Conservation (phyloP, 257 asterid genomes). For the Solanum chaucha region DNA sequence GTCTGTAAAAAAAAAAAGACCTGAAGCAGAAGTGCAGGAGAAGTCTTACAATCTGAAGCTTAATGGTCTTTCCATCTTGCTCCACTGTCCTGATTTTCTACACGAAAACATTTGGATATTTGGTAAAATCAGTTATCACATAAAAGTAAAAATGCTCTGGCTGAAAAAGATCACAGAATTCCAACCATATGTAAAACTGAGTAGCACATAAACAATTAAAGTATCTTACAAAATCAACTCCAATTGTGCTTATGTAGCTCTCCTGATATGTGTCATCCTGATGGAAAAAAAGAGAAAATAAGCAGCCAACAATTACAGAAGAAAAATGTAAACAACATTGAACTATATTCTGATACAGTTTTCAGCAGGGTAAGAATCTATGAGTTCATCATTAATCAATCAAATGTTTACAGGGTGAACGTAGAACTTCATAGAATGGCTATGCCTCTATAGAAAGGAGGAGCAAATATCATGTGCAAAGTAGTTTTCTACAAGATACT, state of each 20-base stretch:
- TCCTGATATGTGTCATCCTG: slow-evolving; percentile 59
- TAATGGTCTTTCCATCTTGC: slow-evolving; percentile 4
- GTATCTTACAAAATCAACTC: slow-evolving; percentile 49
- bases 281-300: not conserved
- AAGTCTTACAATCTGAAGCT: slow-evolving; percentile 2
- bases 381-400: not conserved
- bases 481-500: not conserved
- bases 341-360: not conserved
- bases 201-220: not conserved
- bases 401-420: not conserved
- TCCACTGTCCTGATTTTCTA: slow-evolving; percentile 2
- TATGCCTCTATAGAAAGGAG: not conserved
- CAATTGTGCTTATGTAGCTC: slow-evolving; percentile 60
- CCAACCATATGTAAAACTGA: not conserved
- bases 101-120: not conserved
- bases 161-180: not conserved
- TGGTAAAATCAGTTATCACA: not conserved
- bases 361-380: not conserved
- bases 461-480: not conserved
- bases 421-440: not conserved
- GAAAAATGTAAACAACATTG: not conserved
- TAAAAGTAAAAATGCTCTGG: not conserved
- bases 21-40: not conserved
- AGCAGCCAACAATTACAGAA: not conserved
- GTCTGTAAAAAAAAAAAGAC: not conserved